Base-by-base conservation (phyloP, 2,329 filamentous ascomycete species). In the Pseudocercospora eumusae region DNA sequence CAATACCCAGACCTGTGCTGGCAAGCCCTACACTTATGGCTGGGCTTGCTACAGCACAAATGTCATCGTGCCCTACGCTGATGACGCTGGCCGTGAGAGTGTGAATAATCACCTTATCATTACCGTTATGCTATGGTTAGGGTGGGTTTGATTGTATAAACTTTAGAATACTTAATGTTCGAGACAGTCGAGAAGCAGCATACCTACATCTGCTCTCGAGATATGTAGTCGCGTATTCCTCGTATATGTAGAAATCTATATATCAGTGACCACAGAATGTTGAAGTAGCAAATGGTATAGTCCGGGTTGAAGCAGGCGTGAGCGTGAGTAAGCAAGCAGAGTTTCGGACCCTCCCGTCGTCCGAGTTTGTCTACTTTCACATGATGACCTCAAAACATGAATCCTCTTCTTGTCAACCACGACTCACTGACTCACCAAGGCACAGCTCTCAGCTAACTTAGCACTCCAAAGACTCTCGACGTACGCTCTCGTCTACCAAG, bases 401-500 rank as follows among this genome's bases (percentile, higher is more conserved):
- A 23, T 47, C 44, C 44, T 15, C 44, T 47, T 8, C 4, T 20
- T 23, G 44, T 47, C 44, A 47, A 47, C 9, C 44, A 47, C 44
- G 44, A 25, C 44, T 47, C 44, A 54, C 28, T 33, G 52, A 40
- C 52, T 54, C 52, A 40, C 52, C 6, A 36, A 33, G 11, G 52
- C 31, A 54, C 52, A 40, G 52, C 52, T 54, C 52, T 25, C 36
- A 18, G 28, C 27, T 40, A 42, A 59, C 25, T 31, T 47, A 59
- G 50, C 52, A 21, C 44, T n/a, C 56, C 36, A 33, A 11, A 28
- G 33, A 49, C 52, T 57, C 8, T 23, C 45, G 56, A 61, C 61
- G 56, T 64, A 61, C 62, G 57, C 62, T 52, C 56, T n/a, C 57
- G 57, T 42, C 42, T 25, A 47, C 40, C 59, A 18, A 50, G 8